Conservation (phyloP, 768 basidiomycete genomes). For the Coprinopsis cinerea region DNA sequence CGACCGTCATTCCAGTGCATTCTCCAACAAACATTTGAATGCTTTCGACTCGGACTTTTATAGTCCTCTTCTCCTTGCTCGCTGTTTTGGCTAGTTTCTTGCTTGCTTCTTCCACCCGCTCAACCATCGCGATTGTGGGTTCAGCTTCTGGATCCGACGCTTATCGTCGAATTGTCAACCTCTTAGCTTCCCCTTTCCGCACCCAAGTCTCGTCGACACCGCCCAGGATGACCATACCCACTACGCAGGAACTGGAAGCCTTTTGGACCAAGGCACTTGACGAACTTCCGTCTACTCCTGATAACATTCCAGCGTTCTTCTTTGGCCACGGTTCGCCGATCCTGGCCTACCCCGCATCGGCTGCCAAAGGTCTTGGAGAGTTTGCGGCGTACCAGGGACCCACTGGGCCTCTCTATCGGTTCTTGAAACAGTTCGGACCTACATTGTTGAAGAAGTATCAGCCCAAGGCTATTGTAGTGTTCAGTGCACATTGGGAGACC, state of each 20-base stretch:
- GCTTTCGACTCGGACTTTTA: background rate
- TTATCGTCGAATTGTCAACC: background rate
- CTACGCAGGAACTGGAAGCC: conserved; percentile 13
- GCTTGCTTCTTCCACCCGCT: background rate
- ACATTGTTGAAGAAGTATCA: conserved; percentile 61
- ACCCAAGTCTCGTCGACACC: background rate
- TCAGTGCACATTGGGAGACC: conserved; percentile 83
- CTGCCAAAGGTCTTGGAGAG: conserved; percentile 12
- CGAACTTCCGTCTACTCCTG: conserved; percentile 46
- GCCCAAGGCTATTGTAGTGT: conserved; percentile 74
- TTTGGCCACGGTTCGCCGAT: conserved; percentile 66
- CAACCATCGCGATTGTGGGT: background rate
- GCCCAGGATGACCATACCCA: conserved; percentile 19
- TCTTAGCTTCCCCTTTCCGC: background rate
- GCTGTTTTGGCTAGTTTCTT: background rate
- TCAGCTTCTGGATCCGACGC: background rate
- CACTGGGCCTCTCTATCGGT: conserved; percentile 47
- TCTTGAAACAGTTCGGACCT: conserved; percentile 63
- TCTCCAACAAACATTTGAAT: background rate
- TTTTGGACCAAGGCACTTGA: conserved; percentile 52
- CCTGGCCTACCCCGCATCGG: conserved; percentile 33
- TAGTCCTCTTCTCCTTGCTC: background rate
- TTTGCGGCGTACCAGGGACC: conserved; percentile 35
- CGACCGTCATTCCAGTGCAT: background rate
- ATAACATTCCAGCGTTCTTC: conserved; percentile 71